These are phyloP conservation scores for Ceriops zippeliana DNA, from an alignment of 345 rosid species.

Conservation along the genomic window DNA sequence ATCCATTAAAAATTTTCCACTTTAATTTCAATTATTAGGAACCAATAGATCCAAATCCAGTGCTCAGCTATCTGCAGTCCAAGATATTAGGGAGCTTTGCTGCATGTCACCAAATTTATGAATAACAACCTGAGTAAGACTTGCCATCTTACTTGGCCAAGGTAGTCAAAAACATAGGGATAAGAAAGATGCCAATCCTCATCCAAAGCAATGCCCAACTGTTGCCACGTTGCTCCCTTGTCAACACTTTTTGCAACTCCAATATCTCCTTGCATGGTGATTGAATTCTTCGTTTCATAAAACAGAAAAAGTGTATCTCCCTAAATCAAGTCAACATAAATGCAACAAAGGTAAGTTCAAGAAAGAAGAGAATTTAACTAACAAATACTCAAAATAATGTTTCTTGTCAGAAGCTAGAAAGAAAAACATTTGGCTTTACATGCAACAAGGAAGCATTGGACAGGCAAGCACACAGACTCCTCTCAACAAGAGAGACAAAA, in stretches of 20 bases:
- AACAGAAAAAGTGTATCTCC: conserved; percentile 68
- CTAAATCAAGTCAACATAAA: conserved; percentile 34
- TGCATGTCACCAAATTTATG: not conserved
- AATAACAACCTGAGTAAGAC: conserved; percentile 3
- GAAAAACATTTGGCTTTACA: not conserved
- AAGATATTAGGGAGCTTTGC: not conserved
- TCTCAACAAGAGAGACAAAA: too few species aligned
- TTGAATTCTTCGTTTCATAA: conserved; percentile 74
- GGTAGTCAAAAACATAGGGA: conserved; percentile 77
- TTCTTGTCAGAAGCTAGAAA: conserved; percentile 2
- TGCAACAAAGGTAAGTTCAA: not conserved
- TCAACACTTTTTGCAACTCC: conserved; percentile 81
- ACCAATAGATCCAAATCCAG: not conserved
- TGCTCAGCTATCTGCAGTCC: not conserved
- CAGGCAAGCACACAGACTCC: not conserved
- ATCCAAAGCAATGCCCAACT: conserved; percentile 82
- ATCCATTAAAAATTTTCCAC: not conserved
- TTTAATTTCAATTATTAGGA: not conserved
- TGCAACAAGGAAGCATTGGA: not conserved
- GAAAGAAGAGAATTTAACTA: not conserved
- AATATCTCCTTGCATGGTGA: conserved; percentile 91
- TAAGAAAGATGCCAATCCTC: conserved; percentile 96
- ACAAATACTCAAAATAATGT: not conserved
- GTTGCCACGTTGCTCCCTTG: conserved; percentile 89
- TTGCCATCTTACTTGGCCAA: conserved; percentile 56